Conservation (phyloP, 108 stramenopile genomes). For the Aureococcus anophagefferens region DNA sequence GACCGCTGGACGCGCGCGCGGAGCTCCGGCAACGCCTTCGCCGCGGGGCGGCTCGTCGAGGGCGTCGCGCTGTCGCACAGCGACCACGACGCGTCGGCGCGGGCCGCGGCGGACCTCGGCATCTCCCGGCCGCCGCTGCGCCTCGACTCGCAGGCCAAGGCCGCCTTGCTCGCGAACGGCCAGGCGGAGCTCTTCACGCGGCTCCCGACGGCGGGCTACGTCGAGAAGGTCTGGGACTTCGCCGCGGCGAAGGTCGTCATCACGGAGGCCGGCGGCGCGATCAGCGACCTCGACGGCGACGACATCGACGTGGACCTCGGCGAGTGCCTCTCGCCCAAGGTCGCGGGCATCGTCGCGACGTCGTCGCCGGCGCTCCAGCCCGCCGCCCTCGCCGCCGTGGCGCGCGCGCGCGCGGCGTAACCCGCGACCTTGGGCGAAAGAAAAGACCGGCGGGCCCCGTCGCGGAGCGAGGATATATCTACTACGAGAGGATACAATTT, state of each 20-base stretch:
- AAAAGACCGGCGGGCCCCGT: too few species aligned
- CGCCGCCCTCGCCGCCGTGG: neutral
- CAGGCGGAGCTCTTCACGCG: slow-evolving; percentile 15
- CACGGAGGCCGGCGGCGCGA: slow-evolving; percentile 59
- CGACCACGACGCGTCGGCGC: neutral
- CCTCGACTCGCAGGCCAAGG: slow-evolving; percentile 1
- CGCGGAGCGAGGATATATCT: too few species aligned
- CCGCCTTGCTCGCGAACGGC: neutral
- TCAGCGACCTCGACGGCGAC: slow-evolving; percentile 58
- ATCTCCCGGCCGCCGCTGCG: neutral
- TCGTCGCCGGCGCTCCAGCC: neutral
- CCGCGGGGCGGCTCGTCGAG: too few species aligned
- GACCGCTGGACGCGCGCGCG: too few species aligned
- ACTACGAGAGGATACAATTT: too few species aligned
- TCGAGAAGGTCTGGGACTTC: slow-evolving; percentile 77
- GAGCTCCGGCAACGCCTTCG: too few species aligned
- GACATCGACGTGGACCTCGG: slow-evolving; percentile 58
- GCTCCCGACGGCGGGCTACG: slow-evolving; percentile 53
- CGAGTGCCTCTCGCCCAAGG: neutral
- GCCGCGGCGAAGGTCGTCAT: slow-evolving; percentile 60
- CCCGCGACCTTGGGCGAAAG: too few species aligned
- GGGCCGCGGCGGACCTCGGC: neutral
- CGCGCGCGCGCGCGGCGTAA: too few species aligned
- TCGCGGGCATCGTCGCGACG: slow-evolving; percentile 10
- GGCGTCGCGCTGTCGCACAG: too few species aligned